Evolutionary conservation across 78 protist species (phyloP).

Genomic region (Speleostelium caveatum): DNA sequence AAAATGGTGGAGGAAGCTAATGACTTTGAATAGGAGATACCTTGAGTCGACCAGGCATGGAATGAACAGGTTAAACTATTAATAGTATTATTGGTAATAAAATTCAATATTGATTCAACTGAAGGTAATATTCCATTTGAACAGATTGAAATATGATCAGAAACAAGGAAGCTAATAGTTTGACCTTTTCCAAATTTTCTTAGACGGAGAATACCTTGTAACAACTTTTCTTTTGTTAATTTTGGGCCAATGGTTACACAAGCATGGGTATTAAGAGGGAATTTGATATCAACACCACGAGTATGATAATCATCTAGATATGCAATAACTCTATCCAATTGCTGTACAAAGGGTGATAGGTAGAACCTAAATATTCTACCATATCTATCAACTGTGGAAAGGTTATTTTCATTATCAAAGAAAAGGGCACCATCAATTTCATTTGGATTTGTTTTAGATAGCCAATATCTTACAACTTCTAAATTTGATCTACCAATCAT

Average conservation of each 20-base stretch:
- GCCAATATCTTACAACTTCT: neutral
- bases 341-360: neutral
- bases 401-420: neutral
- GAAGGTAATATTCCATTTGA: too few species aligned
- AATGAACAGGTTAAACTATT: neutral
- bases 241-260: constrained; percentile 15
- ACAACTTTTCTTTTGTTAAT: constrained; percentile 18
- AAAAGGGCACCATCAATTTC: neutral
- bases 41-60: neutral
- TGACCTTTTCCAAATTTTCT: constrained; percentile 32
- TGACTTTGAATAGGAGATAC: neutral
- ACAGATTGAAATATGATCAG: neutral
- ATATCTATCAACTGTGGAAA: neutral
- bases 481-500: constrained; percentile 16
- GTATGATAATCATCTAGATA: constrained; percentile 43
- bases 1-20: neutral
- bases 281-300: constrained; percentile 29
- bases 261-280: neutral
- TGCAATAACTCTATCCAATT: constrained; percentile 6
- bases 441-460: neutral
- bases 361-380: constrained; percentile 2
- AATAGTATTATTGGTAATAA: neutral
- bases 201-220: constrained; percentile 5
- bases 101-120: neutral
- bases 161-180: neutral